phyloP scores from a whole-genome alignment of 805 yeast genomes.

The Lipomyces oligophaga region DNA sequence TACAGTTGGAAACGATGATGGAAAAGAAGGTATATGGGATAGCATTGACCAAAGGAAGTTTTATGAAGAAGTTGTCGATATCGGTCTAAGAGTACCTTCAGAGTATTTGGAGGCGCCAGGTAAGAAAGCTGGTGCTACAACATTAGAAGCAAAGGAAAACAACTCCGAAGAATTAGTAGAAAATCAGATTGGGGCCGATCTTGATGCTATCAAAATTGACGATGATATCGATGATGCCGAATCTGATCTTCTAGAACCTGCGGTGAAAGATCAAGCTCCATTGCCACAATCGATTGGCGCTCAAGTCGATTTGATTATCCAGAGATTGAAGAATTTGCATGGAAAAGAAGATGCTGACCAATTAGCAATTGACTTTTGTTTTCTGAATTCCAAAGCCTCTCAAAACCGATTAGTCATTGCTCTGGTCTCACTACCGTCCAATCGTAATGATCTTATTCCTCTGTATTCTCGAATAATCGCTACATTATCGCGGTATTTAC shows the following conservation, averaged over 20 bases:
- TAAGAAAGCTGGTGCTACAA: constrained; percentile 3
- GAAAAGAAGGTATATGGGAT: constrained; percentile 50
- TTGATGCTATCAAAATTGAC: constrained; percentile 38
- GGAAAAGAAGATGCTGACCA: constrained; percentile 34
- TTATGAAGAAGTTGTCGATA: constrained; percentile 63
- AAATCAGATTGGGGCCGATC: constrained; percentile 16
- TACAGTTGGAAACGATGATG: constrained; percentile 35
- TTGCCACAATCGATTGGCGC: constrained; percentile 26
- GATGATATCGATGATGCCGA: constrained; percentile 45
- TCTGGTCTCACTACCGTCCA: constrained; percentile 48
- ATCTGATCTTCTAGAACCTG: constrained; percentile 49
- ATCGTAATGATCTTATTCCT: constrained; percentile 36
- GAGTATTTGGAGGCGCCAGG: constrained; percentile 46
- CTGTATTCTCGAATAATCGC: constrained; percentile 66
- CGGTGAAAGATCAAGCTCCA: constrained; percentile 37
- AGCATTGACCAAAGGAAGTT: constrained; percentile 61
- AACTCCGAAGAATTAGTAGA: constrained; percentile 15
- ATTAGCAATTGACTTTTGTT: constrained; percentile 35
- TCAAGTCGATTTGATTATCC: constrained; percentile 27
- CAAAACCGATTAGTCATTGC: constrained; percentile 55
- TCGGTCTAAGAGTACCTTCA: constrained; percentile 63
- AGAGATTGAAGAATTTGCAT: constrained; percentile 16
- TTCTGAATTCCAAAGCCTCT: constrained; percentile 69
- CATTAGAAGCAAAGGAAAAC: constrained; percentile 33
- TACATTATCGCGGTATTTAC: constrained; percentile 49